Conservation (phyloP, 2,329 filamentous ascomycete species). For the Neonectria neomacrospora region DNA sequence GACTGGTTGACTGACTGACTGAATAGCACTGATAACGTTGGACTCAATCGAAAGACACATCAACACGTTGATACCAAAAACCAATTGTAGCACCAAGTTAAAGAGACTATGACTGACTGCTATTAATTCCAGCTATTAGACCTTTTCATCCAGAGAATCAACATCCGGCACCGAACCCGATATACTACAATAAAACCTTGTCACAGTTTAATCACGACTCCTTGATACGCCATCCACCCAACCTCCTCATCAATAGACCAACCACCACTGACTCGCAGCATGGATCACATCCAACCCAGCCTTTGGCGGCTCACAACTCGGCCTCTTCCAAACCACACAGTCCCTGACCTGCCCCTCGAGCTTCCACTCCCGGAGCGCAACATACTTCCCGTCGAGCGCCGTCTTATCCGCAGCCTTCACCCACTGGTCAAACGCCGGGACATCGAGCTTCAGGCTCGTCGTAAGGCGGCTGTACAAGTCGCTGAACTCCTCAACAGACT, state of each 20-base stretch:
- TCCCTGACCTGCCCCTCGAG: constrained; percentile 30
- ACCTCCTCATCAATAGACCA: constrained; percentile 2
- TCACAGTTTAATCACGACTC: background rate
- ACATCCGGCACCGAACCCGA: background rate
- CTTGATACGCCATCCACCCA: background rate
- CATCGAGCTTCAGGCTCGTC: constrained; percentile 26
- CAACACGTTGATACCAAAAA: background rate
- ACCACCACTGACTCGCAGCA: constrained; percentile 33
- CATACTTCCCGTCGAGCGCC: constrained; percentile 34
- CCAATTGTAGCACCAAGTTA: background rate
- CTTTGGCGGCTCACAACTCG: constrained; percentile 10
- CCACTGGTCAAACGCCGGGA: constrained; percentile 40
- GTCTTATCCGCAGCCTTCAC: constrained; percentile 29
- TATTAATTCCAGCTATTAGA: background rate
- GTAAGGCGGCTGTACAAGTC: constrained; percentile 35
- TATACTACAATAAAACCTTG: background rate
- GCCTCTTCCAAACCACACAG: constrained; percentile 24
- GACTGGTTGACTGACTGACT: background rate
- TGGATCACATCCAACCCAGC: constrained; percentile 27
- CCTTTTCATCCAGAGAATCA: too few species aligned
- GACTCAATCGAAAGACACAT: background rate
- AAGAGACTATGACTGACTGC: background rate
- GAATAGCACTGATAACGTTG: background rate
- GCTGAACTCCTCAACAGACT: constrained; percentile 30
- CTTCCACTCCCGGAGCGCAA: constrained; percentile 32